A percentile compares a stretch with the other conserved stretches of the same genome.
These are phyloP conservation scores for Claviceps maximensis DNA, from an alignment of 2,329 filamentous ascomycete genomes.

Conservation along the genomic window DNA sequence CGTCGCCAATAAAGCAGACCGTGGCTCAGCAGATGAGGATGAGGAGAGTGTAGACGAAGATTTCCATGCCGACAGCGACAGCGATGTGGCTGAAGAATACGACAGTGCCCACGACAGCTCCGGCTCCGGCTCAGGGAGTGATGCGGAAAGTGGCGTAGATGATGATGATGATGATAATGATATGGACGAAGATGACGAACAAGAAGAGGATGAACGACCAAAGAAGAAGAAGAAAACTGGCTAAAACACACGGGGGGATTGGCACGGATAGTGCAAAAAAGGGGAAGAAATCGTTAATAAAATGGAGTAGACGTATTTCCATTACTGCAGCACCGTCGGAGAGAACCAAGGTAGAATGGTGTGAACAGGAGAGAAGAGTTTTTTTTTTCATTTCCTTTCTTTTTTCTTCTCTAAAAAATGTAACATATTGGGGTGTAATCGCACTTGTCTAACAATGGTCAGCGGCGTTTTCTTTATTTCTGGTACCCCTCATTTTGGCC, in stretches of 20 bases:
- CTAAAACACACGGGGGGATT: not conserved
- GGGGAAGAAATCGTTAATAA: not conserved
- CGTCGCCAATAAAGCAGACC: conserved; percentile 55
- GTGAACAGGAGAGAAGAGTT: not conserved
- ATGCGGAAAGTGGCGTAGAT: conserved; percentile 36
- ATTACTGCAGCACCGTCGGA: not conserved
- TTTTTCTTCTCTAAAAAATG: no score
- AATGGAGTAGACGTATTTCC: not conserved
- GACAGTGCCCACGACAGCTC: conserved; percentile 85
- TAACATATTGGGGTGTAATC: not conserved
- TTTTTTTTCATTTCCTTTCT: not conserved
- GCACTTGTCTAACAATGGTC: no score
- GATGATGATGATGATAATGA: conserved; percentile 29
- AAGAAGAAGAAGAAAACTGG: conserved; percentile 37
- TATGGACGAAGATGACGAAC: conserved; percentile 31
- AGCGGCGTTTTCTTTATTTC: not conserved
- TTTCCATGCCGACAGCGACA: conserved; percentile 84
- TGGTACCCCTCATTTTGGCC: not conserved
- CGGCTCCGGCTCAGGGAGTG: conserved; percentile 52
- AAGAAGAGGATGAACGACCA: conserved; percentile 36
- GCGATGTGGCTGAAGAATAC: conserved; percentile 91
- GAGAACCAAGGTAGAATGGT: not conserved
- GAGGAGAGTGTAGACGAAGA: conserved; percentile 93
- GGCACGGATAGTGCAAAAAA: not conserved
- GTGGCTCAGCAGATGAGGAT: conserved; percentile 90